These are phyloP conservation scores for Thermochaetoides thermophila DNA, from an alignment of 495 filamentous ascomycete genomes.

Conservation along the genomic window DNA sequence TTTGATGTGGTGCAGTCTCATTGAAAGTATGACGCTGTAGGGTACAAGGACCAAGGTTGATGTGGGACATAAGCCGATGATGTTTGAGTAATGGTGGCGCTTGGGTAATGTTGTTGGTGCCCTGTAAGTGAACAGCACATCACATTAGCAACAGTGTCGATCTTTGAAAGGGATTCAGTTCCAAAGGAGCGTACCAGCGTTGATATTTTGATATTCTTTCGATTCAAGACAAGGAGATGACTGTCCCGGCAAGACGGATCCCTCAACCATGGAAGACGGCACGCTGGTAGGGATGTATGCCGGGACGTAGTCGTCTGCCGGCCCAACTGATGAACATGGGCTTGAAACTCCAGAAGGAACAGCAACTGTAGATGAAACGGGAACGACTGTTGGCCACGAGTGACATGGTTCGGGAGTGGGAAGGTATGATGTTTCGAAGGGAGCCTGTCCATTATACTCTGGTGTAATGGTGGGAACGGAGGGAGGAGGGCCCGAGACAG, in stretches of 20 bases:
- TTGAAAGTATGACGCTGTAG: no score
- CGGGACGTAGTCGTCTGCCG: slow-evolving; percentile 22
- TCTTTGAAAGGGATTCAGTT: no score
- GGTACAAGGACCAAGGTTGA: no score
- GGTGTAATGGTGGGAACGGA: slow-evolving; percentile 5
- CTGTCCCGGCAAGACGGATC: slow-evolving; percentile 3
- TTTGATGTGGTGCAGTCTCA: no score
- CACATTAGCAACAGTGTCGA: no score
- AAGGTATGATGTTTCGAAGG: slow-evolving; percentile 16
- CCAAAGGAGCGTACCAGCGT: no score
- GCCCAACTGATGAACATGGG: slow-evolving; percentile 24
- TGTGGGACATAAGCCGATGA: no score
- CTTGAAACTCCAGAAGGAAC: slow-evolving; percentile 27
- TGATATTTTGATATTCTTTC: slow-evolving; percentile 12
- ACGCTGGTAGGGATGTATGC: slow-evolving; percentile 26
- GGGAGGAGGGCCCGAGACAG: slow-evolving; percentile 8
- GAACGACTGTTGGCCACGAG: slow-evolving; percentile 19
- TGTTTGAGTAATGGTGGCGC: no score
- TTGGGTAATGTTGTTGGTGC: no score
- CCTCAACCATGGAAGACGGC: slow-evolving; percentile 23
- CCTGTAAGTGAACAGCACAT: no score
- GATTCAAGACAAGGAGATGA: slow-evolving; percentile 7
- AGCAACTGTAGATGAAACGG: slow-evolving; percentile 9
- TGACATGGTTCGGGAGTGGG: slow-evolving; percentile 23
- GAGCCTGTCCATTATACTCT: slow-evolving; percentile 8